Conservation (phyloP, 805 yeast species). For the Clavispora carvajalis region DNA sequence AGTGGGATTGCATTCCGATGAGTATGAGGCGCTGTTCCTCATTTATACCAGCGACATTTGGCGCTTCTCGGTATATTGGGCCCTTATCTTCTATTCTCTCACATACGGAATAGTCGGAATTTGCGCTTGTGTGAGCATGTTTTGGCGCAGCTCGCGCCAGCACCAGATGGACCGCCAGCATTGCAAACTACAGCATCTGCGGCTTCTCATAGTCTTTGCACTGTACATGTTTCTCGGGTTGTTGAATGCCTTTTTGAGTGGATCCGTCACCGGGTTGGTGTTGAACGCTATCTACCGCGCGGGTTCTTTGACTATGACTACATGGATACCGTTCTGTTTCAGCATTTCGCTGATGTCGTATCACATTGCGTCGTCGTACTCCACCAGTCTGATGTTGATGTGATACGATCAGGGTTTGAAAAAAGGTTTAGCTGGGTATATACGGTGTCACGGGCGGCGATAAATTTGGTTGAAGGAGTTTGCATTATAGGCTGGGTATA, state of each 20-base stretch:
- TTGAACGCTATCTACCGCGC: conserved; percentile 71
- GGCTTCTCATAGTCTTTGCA: conserved; percentile 38
- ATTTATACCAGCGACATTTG: conserved; percentile 72
- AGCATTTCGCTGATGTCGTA: conserved; percentile 63
- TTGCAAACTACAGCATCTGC: conserved; percentile 8
- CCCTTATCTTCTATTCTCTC: conserved; percentile 58
- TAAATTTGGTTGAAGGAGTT: too few species aligned
- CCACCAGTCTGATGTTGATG: conserved; percentile 34
- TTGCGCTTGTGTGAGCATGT: conserved; percentile 40
- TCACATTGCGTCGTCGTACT: conserved; percentile 62
- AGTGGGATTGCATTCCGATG: conserved; percentile 29
- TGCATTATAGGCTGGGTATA: too few species aligned
- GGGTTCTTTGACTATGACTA: conserved; percentile 81
- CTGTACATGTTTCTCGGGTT: conserved; percentile 52
- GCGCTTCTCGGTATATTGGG: conserved; percentile 80
- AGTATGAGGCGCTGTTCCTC: conserved; percentile 49
- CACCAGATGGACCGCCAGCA: conserved; percentile 13
- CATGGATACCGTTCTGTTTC: conserved; percentile 92
- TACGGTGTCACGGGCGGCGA: too few species aligned
- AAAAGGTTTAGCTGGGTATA: too few species aligned
- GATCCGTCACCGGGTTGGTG: conserved; percentile 73
- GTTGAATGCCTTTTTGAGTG: conserved; percentile 62
- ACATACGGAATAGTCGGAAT: conserved; percentile 63
- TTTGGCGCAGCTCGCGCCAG: not conserved
- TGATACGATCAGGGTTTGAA: conserved; percentile 1